Base-by-base conservation (phyloP, 2,329 filamentous ascomycete species). In the Aspergillus tubingensis region DNA sequence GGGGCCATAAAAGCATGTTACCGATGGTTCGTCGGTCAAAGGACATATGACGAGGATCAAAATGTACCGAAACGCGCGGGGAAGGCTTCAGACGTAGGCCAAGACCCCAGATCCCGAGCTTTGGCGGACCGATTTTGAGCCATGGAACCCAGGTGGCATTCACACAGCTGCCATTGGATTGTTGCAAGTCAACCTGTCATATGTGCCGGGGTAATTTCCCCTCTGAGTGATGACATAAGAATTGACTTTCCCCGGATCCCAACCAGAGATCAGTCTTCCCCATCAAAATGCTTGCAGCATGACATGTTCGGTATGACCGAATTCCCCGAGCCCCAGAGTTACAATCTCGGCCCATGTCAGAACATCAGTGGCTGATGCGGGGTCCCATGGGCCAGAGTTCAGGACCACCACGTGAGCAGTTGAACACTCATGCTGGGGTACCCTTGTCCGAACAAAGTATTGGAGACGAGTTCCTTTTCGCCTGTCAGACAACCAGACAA, bases 161-260 rank as follows among this genome's bases (percentile, higher is more conserved):
- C 8, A 8, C 13, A 17, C 39, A 47, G 52, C 52, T 25, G 47
- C 52, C 52, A 19, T 27, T 23, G 38, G 27, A 19, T 23, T 19
- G n/a, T 27, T 41, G 8, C 21, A 47, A 54, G 43, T 17, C 39
- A 32, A 21, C 52, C 52, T 54, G 52, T 54, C 52, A 54, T 54
- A 44, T 32, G 19, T 25, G 38, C 43, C 52, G 23, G 17, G 38
- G 52, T 39, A 30, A 47, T 44, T 54, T n/a, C 52, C 52, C 52
- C 39, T 54, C 52, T 54, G 52, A 32, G 52, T 54, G 49, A 54
- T 54, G 52, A 54, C 52, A 44, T 44, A 54, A 54, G 44, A 25
- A 21, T 54, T 44, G 52, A 47, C 38, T 54, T 54, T 44, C 52
- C 52, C 52, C 52, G 19, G 52, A 54, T 54, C 52, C 23, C 21